A percentile compares a stretch with the other conserved stretches of the same genome.
These are phyloP conservation scores for Trametes polyzona DNA, from an alignment of 1,284 basidiomycete genomes.

Conservation along the genomic window DNA sequence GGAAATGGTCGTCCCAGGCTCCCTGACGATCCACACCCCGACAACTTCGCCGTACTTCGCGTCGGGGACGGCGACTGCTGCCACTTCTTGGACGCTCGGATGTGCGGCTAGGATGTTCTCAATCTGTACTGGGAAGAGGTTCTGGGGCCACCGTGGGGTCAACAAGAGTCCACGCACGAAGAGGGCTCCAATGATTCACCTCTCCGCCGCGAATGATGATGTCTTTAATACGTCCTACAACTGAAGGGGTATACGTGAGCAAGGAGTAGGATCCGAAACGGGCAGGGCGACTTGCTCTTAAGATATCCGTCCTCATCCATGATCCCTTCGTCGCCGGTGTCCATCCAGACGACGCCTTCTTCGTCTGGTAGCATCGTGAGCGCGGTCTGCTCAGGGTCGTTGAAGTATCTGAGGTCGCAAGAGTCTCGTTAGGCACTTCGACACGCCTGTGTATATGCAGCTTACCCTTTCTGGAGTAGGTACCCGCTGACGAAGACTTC, in stretches of 20 bases:
- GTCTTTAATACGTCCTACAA: slow-evolving; percentile 83
- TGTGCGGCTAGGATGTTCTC: slow-evolving; percentile 76
- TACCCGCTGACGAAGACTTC: slow-evolving; percentile 80
- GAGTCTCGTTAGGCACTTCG: not conserved
- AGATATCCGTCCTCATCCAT: slow-evolving; percentile 86
- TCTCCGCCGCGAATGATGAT: slow-evolving; percentile 90
- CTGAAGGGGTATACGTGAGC: no score
- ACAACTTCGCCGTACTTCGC: slow-evolving; percentile 75
- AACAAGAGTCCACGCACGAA: no score
- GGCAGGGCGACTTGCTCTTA: slow-evolving; percentile 48
- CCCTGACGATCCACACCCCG: slow-evolving; percentile 73
- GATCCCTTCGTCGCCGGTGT: slow-evolving; percentile 83
- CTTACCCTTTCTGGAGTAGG: slow-evolving; percentile 76
- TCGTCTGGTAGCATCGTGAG: slow-evolving; percentile 61
- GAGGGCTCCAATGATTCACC: slow-evolving; percentile 39
- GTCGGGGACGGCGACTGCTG: slow-evolving; percentile 78
- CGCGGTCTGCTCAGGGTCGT: slow-evolving; percentile 71
- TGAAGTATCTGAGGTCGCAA: slow-evolving; percentile 72
- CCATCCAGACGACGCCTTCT: slow-evolving; percentile 76
- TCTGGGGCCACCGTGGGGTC: no score
- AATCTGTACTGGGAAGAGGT: slow-evolving; percentile 85
- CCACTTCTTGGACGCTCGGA: slow-evolving; percentile 70
- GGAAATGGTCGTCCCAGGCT: slow-evolving; percentile 45
- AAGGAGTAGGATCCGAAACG: not conserved
- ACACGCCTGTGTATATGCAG: not conserved